Evolutionary conservation across 306 rosid genomes (phyloP), one percentile per base, ranked within the genome.

Genomic region (Hippophae tibetana): DNA sequence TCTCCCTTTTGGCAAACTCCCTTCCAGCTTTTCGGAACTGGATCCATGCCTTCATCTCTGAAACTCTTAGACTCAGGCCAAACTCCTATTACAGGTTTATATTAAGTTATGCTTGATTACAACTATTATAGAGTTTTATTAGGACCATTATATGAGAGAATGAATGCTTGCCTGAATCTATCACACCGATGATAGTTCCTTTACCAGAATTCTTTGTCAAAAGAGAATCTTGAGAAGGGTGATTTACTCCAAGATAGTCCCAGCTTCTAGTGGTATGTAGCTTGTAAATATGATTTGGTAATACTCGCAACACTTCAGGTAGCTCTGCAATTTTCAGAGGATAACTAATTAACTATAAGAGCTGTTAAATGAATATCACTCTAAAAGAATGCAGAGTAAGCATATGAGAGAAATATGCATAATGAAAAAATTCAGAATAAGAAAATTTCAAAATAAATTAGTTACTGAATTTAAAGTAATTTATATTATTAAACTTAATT

Each of bases 201-300:
- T 50, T 26, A 76, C 58, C 14, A 65, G 72, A 82, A 64, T 31
- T 64, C 73, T 6, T 54, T 73, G 48, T 72, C 69, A 13, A 55
- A 54, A 65, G 62, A 40, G 84, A 47, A 5, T 57, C 42, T 49
- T 64, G 43, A 59, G 79, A 60, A 46, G 78, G 77, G 58, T 31
- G 38, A 31, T 31, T 31, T 2, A 31, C 38, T 31, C 74, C 73
- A 47, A 78, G 82, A 43, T 61, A 78, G 56, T 82, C 84, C 87
- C 84, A 82, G 53, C 84, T 82, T 63, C 84, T 72, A 25, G 84
- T 82, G 12, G 87, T 82, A 60, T 78, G 81, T 46, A 75, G 72
- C 68, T 62, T 73, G 43, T 69, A 61, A 18, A 82, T 40, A 26
- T 43, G 64, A 58, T 75, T 82, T 14, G 81, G 87, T 9, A 82